Base-by-base conservation (phyloP, 768 basidiomycete genomes). In the Flagelloscypha sp. region DNA sequence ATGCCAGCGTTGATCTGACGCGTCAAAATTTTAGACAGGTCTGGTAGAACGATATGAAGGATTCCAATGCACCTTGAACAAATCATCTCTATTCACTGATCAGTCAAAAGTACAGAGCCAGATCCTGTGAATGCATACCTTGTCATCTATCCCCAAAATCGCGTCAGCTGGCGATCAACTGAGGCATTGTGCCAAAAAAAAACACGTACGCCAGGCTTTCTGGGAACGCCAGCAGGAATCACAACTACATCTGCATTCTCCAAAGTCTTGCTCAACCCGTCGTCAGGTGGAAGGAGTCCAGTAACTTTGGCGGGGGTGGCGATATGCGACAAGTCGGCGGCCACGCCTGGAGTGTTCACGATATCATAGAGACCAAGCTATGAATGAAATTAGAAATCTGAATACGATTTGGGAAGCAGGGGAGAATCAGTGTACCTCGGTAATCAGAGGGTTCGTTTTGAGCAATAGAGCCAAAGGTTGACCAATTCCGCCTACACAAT, bases 281-380 rank as follows among this genome's bases (percentile, higher is more conserved):
- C 83, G 49, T 92, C 69, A 24, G 80, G 68, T 41, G 81, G 72
- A 12, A 89, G 72, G 56, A 69, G 84, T n/a, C 90, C 92, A 41
- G 73, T 67, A 19, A 90, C 81, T 58, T 84, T 83, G 27, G 89
- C 79, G 8, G 83, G 78, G 24, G 92, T 93, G 35, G 85, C 71
- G 61, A 98, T 93, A 59, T 97, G 94, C 38, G 85, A 83, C 40
- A 97, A 70, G 66, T 99, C 94, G 40, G 80, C 87, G 23, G 92
- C 90, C 44, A 99, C 94, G 54, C 94, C 94, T 11, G 89, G 89
- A n/a, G 92, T 84, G 60, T 89, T 86, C 52, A 93, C 89, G 62
- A 97, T 93, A 88, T 98, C 94, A 57, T 72, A 97, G 41, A 97
- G 77, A 35, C 76, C 66, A 33, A 98, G 82, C 83, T 92, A 49